Percentiles rank a stretch among this genome's conserved stretches.
Evolutionary conservation across 768 basidiomycete genomes (phyloP).

Genomic region (Lactarius tabidus): DNA sequence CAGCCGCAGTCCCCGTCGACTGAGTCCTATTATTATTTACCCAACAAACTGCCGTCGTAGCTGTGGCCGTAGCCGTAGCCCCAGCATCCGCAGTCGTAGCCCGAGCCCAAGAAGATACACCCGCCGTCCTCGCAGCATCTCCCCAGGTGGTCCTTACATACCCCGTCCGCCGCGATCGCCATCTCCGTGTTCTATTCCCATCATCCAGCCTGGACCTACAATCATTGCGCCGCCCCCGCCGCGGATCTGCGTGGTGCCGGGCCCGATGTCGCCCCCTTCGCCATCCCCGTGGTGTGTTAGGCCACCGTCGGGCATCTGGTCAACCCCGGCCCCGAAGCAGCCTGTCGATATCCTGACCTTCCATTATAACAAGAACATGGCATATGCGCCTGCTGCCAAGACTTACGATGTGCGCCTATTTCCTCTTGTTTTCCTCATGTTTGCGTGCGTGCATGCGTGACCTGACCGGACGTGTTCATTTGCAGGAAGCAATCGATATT

Average conservation of each 20-base stretch:
- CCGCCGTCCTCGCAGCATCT: not conserved
- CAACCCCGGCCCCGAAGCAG: not conserved
- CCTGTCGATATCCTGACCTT: slow-evolving; percentile 24
- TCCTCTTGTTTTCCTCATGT: not conserved
- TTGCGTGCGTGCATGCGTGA: not conserved
- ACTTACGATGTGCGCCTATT: slow-evolving; percentile 17
- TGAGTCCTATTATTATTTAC: too few species aligned
- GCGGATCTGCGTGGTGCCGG: not conserved
- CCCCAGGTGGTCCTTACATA: not conserved
- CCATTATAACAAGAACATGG: slow-evolving; percentile 20
- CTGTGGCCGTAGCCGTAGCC: not conserved
- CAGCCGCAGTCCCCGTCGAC: too few species aligned
- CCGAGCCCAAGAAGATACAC: not conserved
- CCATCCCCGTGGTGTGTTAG: not conserved
- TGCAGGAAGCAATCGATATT: slow-evolving; percentile 19
- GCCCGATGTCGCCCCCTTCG: not conserved
- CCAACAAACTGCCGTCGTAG: too few species aligned
- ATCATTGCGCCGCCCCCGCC: too few species aligned
- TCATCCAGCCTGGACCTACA: too few species aligned
- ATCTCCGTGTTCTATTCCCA: not conserved
- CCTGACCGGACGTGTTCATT: not conserved
- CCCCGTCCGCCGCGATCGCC: too few species aligned
- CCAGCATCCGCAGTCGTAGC: not conserved
- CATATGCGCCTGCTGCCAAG: slow-evolving; percentile 21
- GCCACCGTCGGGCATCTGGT: not conserved